Evolutionary conservation across 371 early-diverging fungal genomes (phyloP).

Genomic region (Smittium mucronatum): DNA sequence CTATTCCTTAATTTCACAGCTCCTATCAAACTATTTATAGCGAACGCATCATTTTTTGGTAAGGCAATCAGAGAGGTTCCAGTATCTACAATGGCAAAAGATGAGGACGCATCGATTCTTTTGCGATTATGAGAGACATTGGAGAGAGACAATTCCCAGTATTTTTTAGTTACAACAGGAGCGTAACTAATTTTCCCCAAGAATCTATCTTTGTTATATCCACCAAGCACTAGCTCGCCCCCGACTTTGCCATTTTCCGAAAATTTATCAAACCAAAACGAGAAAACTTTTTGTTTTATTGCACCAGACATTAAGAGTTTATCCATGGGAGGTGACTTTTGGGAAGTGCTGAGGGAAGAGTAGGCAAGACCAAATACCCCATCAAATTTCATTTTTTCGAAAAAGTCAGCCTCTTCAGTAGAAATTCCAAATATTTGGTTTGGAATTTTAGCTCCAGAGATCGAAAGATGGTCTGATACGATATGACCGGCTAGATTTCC

Average conservation of each 20-base stretch:
- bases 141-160: conserved; percentile 32
- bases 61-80: conserved; percentile 34
- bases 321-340: conserved; percentile 27
- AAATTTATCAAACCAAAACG: conserved; percentile 37
- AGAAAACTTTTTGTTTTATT: conserved; percentile 25
- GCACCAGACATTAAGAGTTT: conserved; percentile 20
- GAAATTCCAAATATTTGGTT: conserved; percentile 41
- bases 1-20: conserved; percentile 52
- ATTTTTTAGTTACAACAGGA: conserved; percentile 34
- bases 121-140: background rate
- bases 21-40: conserved; percentile 34
- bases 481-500: conserved; percentile 51
- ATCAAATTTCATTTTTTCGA: conserved; percentile 42
- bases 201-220: conserved; percentile 39
- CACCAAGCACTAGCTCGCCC: conserved; percentile 53
- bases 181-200: conserved; percentile 32
- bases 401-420: conserved; percentile 50
- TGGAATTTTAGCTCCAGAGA: conserved; percentile 33
- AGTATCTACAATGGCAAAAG: conserved; percentile 32
- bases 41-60: conserved; percentile 27
- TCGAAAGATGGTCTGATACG: conserved; percentile 37
- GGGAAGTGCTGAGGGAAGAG: conserved; percentile 37
- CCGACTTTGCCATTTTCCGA: conserved; percentile 19
- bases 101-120: background rate
- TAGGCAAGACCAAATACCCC: conserved; percentile 57